Evolutionary conservation across 2,329 filamentous ascomycete genomes (phyloP).

Genomic region (Colletotrichum aenigma): DNA sequence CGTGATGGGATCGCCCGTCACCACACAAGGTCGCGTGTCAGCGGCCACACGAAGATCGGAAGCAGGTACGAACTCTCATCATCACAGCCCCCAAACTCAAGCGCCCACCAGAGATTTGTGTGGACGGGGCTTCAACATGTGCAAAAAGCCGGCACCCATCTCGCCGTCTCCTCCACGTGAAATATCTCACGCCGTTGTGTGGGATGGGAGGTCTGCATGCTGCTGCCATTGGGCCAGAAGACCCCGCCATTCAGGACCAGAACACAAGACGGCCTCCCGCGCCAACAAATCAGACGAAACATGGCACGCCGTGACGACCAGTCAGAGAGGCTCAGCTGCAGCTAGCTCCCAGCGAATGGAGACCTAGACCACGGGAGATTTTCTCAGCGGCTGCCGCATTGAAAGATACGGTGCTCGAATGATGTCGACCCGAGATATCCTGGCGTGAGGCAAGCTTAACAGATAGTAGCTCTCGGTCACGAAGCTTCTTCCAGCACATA

Average conservation of each 20-base stretch:
- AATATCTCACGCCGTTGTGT: not conserved
- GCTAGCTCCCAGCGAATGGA: not conserved
- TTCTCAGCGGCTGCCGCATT: not conserved
- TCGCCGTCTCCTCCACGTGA: slow-evolving; percentile 5
- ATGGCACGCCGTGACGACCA: not conserved
- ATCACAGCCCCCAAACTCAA: slow-evolving; percentile 5
- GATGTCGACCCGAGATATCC: slow-evolving; percentile 7
- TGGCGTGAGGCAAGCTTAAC: not conserved
- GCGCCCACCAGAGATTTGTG: not conserved
- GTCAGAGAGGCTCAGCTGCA: slow-evolving; percentile 8
- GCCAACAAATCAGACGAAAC: slow-evolving; percentile 19
- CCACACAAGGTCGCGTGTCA: slow-evolving; percentile 14
- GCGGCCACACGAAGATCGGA: slow-evolving; percentile 11
- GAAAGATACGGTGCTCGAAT: slow-evolving; percentile 4
- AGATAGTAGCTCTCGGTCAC: not conserved
- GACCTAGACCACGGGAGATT: not conserved
- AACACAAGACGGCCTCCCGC: slow-evolving; percentile 3
- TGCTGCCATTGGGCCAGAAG: not conserved
- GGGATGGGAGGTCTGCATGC: not conserved
- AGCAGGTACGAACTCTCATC: slow-evolving; percentile 15
- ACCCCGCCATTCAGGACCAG: not conserved
- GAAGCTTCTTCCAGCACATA: not conserved
- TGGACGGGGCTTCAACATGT: slow-evolving; percentile 2
- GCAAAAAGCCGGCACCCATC: not conserved
- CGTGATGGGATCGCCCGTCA: slow-evolving; percentile 10